A percentile compares a stretch with the other conserved stretches of the same genome.
Conservation (phyloP, 1,139 yeast genomes). For the Pneumocystis canis region DNA sequence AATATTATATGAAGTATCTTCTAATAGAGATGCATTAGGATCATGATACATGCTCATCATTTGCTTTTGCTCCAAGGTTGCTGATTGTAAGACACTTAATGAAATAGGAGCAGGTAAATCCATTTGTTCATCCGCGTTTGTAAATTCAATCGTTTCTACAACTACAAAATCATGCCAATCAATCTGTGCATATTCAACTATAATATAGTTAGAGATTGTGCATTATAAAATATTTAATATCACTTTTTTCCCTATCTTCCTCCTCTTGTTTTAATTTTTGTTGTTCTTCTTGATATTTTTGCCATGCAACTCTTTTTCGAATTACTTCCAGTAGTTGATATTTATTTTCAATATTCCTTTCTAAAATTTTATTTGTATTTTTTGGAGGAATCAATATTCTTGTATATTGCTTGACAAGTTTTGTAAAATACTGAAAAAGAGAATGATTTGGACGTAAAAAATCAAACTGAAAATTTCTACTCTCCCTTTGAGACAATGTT, state of each 20-base stretch:
- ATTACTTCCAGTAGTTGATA: slow-evolving; percentile 36
- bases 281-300: slow-evolving; percentile 29
- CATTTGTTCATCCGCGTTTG: slow-evolving; percentile 47
- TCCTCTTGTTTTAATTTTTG: slow-evolving; percentile 23
- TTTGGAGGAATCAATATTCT: slow-evolving; percentile 25
- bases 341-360: slow-evolving; percentile 20
- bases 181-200: slow-evolving; percentile 50
- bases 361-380: slow-evolving; percentile 16
- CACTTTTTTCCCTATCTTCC: slow-evolving; percentile 27
- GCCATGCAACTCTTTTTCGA: slow-evolving; percentile 44
- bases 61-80: slow-evolving; percentile 41
- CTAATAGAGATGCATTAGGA: slow-evolving; percentile 18
- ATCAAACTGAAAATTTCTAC: slow-evolving; percentile 45
- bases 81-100: slow-evolving; percentile 44
- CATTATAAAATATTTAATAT: slow-evolving; percentile 4
- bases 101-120: slow-evolving; percentile 48
- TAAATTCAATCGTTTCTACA: slow-evolving; percentile 55
- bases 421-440: slow-evolving; percentile 38
- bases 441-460: slow-evolving; percentile 53
- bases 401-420: slow-evolving; percentile 44
- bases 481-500: slow-evolving; percentile 29
- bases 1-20: slow-evolving; percentile 23
- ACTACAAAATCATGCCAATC: slow-evolving; percentile 79
- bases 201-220: not conserved
- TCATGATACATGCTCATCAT: slow-evolving; percentile 15